phyloP scores from a whole-genome alignment of 306 rosid genomes.

The Vigna reflexopilosa region DNA sequence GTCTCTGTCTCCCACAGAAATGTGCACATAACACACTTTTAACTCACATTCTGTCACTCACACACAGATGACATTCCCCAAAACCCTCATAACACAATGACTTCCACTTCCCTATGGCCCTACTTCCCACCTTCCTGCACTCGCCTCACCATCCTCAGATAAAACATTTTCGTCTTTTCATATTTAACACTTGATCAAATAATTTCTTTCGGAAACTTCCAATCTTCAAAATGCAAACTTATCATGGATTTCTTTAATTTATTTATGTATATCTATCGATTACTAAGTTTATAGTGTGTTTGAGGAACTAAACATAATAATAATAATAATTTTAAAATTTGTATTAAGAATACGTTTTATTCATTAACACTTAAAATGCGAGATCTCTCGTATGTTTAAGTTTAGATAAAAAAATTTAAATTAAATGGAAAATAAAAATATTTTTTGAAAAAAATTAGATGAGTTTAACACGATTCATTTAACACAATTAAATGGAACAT shows the following conservation, averaged over 20 bases:
- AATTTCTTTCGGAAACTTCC: background rate
- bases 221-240: background rate
- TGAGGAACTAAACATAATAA: too few relatives aligned
- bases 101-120: conserved; percentile 63
- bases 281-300: too few relatives aligned
- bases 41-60: conserved; percentile 45
- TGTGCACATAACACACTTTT: background rate
- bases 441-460: too few relatives aligned
- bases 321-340: too few relatives aligned
- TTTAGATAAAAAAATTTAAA: too few relatives aligned
- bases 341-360: too few relatives aligned
- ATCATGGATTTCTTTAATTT: background rate
- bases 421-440: too few relatives aligned
- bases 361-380: too few relatives aligned
- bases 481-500: too few relatives aligned
- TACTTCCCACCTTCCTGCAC: conserved; percentile 72
- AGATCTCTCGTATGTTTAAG: too few relatives aligned
- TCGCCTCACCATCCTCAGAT: conserved; percentile 40
- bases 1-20: conserved; percentile 71
- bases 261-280: too few relatives aligned
- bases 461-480: too few relatives aligned
- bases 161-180: background rate
- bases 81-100: conserved; percentile 72
- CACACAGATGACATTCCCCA: conserved; percentile 64
- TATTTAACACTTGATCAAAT: background rate